phyloP scores from a whole-genome alignment of 139 green algal genomes.

The Desmodesmus armatus region DNA sequence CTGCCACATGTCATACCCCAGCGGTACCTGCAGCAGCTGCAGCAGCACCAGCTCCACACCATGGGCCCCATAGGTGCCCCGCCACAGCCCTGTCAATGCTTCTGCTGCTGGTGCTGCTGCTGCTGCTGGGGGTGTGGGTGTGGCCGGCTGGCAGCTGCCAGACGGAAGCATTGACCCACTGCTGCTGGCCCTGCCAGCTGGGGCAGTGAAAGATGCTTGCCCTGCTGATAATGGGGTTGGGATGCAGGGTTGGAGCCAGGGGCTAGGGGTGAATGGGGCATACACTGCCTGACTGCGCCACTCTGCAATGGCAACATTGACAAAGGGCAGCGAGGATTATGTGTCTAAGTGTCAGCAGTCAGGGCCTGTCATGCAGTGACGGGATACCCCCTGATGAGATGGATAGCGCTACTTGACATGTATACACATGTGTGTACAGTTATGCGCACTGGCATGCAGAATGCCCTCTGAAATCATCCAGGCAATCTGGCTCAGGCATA shows the following conservation, averaged over 20 bases:
- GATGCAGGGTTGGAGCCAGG: background rate
- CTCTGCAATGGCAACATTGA: background rate
- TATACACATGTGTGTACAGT: too few relatives aligned
- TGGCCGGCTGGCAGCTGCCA: background rate
- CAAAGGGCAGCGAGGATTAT: too few relatives aligned
- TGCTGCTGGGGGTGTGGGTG: background rate
- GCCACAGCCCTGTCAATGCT: conserved; percentile 2
- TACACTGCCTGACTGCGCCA: background rate
- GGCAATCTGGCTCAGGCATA: too few relatives aligned
- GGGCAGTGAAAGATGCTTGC: too few relatives aligned
- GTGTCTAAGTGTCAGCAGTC: too few relatives aligned
- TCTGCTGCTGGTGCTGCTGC: background rate
- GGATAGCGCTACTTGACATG: too few relatives aligned
- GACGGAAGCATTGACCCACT: background rate
- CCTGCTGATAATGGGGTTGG: too few relatives aligned
- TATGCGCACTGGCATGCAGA: too few relatives aligned
- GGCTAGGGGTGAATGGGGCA: background rate
- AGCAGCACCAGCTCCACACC: conserved; percentile 31
- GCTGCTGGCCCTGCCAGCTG: background rate
- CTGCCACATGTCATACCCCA: conserved; percentile 12
- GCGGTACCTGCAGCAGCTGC: background rate
- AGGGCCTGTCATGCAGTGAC: too few relatives aligned
- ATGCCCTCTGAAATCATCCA: too few relatives aligned
- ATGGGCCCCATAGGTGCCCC: conserved; percentile 22
- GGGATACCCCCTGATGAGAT: too few relatives aligned